Percentiles rank a stretch among this genome's conserved stretches.
Conservation (phyloP, 805 yeast genomes). For the Wickerhamiella slavikovae region DNA sequence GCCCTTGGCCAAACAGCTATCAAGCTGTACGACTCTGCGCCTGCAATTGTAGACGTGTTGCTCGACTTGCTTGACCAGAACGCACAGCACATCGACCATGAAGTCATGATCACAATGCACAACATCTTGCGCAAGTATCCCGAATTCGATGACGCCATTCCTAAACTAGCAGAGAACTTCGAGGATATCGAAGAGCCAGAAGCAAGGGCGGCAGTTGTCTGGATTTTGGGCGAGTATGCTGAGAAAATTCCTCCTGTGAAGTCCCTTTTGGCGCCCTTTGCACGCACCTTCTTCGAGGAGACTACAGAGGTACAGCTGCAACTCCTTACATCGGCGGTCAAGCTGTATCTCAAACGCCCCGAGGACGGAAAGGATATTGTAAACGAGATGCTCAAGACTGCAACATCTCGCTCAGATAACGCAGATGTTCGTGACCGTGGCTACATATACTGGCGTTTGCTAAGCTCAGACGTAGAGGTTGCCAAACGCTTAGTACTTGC, state of each 20-base stretch:
- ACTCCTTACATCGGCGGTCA: constrained; percentile 55
- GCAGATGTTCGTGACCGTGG: constrained; percentile 83
- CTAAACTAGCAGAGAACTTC: constrained; percentile 24
- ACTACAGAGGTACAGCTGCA: constrained; percentile 59
- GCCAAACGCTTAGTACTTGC: constrained; percentile 40
- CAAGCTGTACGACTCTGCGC: constrained; percentile 43
- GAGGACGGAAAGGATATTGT: constrained; percentile 39
- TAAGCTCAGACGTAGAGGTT: constrained; percentile 64
- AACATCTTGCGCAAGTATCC: constrained; percentile 59
- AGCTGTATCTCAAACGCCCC: constrained; percentile 44
- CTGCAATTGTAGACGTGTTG: constrained; percentile 47
- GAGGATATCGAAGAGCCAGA: constrained; percentile 63
- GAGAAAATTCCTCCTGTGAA: constrained; percentile 25
- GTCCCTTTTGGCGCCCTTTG: constrained; percentile 23
- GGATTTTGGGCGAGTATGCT: constrained; percentile 74
- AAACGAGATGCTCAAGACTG: constrained; percentile 57
- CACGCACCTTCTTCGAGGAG: constrained; percentile 38
- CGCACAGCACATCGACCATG: constrained; percentile 56
- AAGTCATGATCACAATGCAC: constrained; percentile 52
- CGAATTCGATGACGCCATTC: constrained; percentile 32
- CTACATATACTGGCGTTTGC: constrained; percentile 66
- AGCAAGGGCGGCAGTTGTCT: constrained; percentile 53
- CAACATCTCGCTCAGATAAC: constrained; percentile 58
- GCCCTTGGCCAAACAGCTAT: constrained; percentile 85
- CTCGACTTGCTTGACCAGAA: constrained; percentile 39